Base-by-base conservation (phyloP, 129 eudicot species). In the Dittrichia graveolens region DNA sequence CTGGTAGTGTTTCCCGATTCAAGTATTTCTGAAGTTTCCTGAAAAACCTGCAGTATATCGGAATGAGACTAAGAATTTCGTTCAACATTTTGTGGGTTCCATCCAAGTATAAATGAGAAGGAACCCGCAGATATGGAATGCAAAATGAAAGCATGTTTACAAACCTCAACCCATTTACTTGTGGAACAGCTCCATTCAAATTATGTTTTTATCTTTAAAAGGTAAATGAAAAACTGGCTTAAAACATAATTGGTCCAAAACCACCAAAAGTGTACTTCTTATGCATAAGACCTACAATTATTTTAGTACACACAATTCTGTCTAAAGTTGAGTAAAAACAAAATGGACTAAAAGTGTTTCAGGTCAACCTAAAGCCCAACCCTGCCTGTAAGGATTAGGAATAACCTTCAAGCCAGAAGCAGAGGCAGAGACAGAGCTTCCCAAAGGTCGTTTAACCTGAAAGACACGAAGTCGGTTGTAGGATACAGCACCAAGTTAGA, bases 401-500 rank as follows among this genome's bases (percentile, higher is more conserved):
- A 47, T 52, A 61, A 84, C 89, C 96, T 86, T 83, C 64, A 84
- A 59, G 66, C 88, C 82, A 11, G 86, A 24, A 24, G 74, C 72
- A n/a, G 72, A 47, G 45, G 83, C 81, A 7, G 89, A 85, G 42
- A 46, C 74, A 41, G 75, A 65, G 62, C 57, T 80, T 54, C 75
- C 75, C 60, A 81, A 15, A 65, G 63, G 77, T 5, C 75, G 48
- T 18, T 59, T 76, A 15, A 15, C 61, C 73, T 58, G 52, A 58
- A 71, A 67, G 39, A 54, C 55, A 5, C n/a, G 14, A 67, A 54
- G 50, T 41, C 35, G 44, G 18, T 24, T 54, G 16, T 24, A 71
- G 65, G 12, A 71, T 54, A 47, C 34, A 54, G n/a, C 2, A 13
- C 6, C 38, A 1, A 49, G 61, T 68, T 34, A 34, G 16, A 5